A percentile compares a stretch with the other conserved stretches of the same genome.
These are phyloP conservation scores for Chrysosphaeria jannelii DNA, from an alignment of 2,329 filamentous ascomycete genomes.

Conservation along the genomic window DNA sequence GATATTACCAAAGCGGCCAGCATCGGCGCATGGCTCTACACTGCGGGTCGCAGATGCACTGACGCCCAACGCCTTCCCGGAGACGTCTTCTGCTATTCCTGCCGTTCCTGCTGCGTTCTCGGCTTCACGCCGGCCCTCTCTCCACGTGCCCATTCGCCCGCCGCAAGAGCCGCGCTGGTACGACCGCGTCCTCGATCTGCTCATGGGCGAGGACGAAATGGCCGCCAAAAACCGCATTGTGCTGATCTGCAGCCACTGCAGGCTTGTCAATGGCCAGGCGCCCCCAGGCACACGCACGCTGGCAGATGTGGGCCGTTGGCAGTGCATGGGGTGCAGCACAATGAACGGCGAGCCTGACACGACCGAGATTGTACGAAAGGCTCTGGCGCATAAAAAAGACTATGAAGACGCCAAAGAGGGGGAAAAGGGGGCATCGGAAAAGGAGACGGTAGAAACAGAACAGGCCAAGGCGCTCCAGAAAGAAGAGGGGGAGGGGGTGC, in stretches of 20 bases:
- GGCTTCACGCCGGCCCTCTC: too few species aligned
- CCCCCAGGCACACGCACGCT: constrained; percentile 55
- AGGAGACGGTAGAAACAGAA: neutral
- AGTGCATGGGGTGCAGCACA: constrained; percentile 56
- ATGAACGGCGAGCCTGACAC: constrained; percentile 63
- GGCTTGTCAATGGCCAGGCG: constrained; percentile 83
- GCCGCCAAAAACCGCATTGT: constrained; percentile 71
- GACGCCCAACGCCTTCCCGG: neutral
- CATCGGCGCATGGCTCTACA: neutral
- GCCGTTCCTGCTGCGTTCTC: too few species aligned
- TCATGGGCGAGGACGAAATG: constrained; percentile 86
- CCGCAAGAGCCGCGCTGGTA: constrained; percentile 37
- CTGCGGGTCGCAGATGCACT: neutral
- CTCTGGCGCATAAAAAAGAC: too few species aligned
- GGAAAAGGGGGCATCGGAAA: neutral
- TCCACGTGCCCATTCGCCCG: constrained; percentile 3
- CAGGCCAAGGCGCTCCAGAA: neutral
- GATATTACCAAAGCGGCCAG: neutral
- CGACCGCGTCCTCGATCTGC: constrained; percentile 68
- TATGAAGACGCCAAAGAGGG: too few species aligned
- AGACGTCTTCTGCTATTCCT: too few species aligned
- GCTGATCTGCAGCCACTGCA: constrained; percentile 54
- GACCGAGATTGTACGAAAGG: too few species aligned
- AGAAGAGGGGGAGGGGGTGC: too few species aligned
- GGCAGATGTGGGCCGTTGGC: constrained; percentile 62